Percentiles rank a stretch among this genome's conserved stretches.
Conservation (phyloP, 108 stramenopile species). For the Nitzschia palea region DNA sequence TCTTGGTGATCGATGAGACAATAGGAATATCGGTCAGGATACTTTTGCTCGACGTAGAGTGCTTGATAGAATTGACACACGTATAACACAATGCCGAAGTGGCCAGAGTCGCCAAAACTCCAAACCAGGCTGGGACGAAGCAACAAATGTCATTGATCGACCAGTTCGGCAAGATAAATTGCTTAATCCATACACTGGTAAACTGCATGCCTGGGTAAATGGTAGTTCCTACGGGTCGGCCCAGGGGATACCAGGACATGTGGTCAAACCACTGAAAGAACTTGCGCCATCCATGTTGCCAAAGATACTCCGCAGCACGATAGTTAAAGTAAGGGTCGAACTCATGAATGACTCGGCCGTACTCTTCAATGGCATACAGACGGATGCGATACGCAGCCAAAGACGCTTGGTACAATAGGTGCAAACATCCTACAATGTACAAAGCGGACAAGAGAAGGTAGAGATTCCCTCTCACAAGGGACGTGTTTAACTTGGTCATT, state of each 20-base stretch:
- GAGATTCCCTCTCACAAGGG: conserved; percentile 2
- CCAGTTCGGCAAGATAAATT: conserved; percentile 62
- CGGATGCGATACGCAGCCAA: conserved; percentile 74
- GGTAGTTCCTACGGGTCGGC: conserved; percentile 96
- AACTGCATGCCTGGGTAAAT: conserved; percentile 99
- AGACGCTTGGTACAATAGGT: conserved; percentile 34
- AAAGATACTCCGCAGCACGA: conserved; percentile 85
- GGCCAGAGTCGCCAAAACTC: conserved; percentile 70
- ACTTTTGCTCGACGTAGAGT: conserved; percentile 21
- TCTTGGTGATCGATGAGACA: conserved; percentile 30
- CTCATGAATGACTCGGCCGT: conserved; percentile 85
- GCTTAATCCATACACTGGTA: conserved; percentile 87
- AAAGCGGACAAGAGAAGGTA: conserved; percentile 17
- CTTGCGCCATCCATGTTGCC: conserved; percentile 46
- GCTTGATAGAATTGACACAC: conserved; percentile 26
- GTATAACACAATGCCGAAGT: conserved; percentile 67
- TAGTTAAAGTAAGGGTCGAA: conserved; percentile 94
- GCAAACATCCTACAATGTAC: conserved; percentile 30
- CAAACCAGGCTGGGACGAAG: conserved; percentile 92
- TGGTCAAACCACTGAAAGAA: conserved; percentile 93
- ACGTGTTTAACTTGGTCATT: conserved; percentile 6
- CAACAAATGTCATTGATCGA: conserved; percentile 93
- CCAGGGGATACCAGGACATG: conserved; percentile 95
- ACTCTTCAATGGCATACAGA: conserved; percentile 77
- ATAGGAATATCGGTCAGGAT: conserved; percentile 64